Conservation (phyloP, 2,329 filamentous ascomycete species). For the Trichoderma koningiopsis region DNA sequence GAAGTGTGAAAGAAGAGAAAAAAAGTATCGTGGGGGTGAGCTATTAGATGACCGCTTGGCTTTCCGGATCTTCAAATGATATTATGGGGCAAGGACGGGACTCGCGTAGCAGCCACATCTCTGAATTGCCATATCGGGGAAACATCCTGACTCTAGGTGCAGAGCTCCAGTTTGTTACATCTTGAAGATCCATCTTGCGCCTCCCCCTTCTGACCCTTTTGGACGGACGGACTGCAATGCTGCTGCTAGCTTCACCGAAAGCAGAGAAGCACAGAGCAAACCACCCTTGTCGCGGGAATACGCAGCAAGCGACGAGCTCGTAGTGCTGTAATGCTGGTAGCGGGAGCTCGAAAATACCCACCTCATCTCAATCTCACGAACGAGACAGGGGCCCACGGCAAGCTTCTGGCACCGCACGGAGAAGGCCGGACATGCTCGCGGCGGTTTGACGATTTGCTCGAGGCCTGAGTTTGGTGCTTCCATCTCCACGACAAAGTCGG, state of each 20-base stretch:
- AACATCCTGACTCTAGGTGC: neutral
- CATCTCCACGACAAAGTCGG: neutral
- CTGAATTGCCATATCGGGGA: neutral
- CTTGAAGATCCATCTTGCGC: conserved; percentile 10
- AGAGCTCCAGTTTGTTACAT: conserved; percentile 5
- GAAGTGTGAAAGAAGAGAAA: conserved; percentile 29
- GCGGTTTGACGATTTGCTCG: neutral
- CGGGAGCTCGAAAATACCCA: neutral
- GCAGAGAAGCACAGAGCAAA: neutral
- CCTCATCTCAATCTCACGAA: conserved; percentile 1
- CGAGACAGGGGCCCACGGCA: conserved; percentile 5
- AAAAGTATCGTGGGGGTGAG: conserved; percentile 26
- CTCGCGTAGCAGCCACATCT: neutral
- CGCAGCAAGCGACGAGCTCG: neutral
- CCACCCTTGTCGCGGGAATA: conserved; percentile 1
- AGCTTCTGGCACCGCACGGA: neutral
- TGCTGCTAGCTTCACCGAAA: neutral
- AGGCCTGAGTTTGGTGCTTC: neutral
- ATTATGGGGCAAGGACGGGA: neutral
- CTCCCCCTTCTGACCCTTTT: conserved; percentile 2
- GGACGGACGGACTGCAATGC: neutral
- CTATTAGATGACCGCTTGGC: conserved; percentile 2
- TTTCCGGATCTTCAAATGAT: conserved; percentile 12
- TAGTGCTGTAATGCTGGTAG: neutral
- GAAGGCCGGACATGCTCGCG: neutral